phyloP scores from a whole-genome alignment of 2,329 filamentous ascomycete genomes.

The Exophiala aquamarina region DNA sequence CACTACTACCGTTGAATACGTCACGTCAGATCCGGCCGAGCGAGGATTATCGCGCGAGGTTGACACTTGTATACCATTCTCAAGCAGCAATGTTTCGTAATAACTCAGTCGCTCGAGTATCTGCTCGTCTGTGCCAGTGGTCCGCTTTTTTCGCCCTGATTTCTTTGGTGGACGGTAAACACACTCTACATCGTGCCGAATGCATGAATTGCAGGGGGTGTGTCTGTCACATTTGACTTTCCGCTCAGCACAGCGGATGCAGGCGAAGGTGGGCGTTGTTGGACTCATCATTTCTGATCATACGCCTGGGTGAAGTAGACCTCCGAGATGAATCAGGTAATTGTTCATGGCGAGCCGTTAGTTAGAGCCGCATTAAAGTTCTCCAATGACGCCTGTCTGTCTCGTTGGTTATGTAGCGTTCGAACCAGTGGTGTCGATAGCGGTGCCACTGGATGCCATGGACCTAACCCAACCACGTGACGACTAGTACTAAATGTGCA shows the following conservation, averaged over 20 bases:
- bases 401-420: too few species aligned
- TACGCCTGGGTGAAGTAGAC: too few species aligned
- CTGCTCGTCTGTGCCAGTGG: conserved; percentile 12
- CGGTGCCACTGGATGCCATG: too few species aligned
- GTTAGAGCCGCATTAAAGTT: too few species aligned
- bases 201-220: conserved; percentile 45
- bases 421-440: too few species aligned
- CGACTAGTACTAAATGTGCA: too few species aligned
- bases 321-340: too few species aligned
- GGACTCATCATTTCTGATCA: too few species aligned
- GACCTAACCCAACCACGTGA: too few species aligned
- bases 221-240: conserved; percentile 46
- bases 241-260: conserved; percentile 39
- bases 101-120: conserved; percentile 14
- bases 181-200: conserved; percentile 37
- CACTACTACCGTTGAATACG: conserved; percentile 11
- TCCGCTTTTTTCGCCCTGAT: conserved; percentile 20
- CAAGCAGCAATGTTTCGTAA: conserved; percentile 23
- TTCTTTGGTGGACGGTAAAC: conserved; percentile 29
- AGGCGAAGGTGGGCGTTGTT: too few species aligned
- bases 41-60: neutral
- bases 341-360: too few species aligned
- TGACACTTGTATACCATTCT: conserved; percentile 24
- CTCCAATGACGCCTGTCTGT: too few species aligned
- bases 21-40: conserved; percentile 2